Conservation (phyloP, 768 basidiomycete genomes). For the Naganishia antarctica region DNA sequence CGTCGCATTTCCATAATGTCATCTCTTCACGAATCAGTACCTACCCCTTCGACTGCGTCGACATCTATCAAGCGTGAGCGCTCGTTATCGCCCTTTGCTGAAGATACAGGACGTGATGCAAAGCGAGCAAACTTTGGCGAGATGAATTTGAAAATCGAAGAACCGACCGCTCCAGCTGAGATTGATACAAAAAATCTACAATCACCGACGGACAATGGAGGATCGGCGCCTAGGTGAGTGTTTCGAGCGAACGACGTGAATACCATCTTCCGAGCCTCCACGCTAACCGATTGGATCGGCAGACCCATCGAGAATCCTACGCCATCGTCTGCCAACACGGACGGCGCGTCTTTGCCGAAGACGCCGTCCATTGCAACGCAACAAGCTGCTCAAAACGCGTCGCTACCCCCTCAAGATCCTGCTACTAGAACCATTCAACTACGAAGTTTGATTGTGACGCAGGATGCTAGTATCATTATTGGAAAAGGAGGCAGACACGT, state of each 20-base stretch:
- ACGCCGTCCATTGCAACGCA: conserved; percentile 18
- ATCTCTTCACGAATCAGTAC: conserved; percentile 1
- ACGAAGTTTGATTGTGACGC: conserved; percentile 96
- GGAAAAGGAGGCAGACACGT: conserved; percentile 93
- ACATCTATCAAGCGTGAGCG: conserved; percentile 25
- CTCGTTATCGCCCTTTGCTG: conserved; percentile 11
- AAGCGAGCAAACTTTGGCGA: conserved; percentile 16
- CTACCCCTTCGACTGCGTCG: conserved; percentile 15
- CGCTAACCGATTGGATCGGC: too few relatives aligned
- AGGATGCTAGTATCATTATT: conserved; percentile 98
- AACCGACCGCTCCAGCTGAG: neutral
- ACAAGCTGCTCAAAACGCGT: conserved; percentile 31
- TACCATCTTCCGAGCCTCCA: neutral
- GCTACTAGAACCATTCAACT: conserved; percentile 77
- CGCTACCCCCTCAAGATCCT: conserved; percentile 37
- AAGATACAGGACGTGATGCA: conserved; percentile 19
- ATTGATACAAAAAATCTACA: neutral
- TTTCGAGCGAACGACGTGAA: neutral
- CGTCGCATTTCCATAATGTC: conserved; percentile 1
- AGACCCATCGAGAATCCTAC: conserved; percentile 18
- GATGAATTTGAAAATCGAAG: neutral
- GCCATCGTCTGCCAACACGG: conserved; percentile 14
- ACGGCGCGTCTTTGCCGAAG: conserved; percentile 20
- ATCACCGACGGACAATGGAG: neutral
- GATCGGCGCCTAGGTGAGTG: neutral